Percentiles rank a stretch among this genome's conserved stretches.
phyloP scores from a whole-genome alignment of 768 basidiomycete species.

The Mycena galopus region DNA sequence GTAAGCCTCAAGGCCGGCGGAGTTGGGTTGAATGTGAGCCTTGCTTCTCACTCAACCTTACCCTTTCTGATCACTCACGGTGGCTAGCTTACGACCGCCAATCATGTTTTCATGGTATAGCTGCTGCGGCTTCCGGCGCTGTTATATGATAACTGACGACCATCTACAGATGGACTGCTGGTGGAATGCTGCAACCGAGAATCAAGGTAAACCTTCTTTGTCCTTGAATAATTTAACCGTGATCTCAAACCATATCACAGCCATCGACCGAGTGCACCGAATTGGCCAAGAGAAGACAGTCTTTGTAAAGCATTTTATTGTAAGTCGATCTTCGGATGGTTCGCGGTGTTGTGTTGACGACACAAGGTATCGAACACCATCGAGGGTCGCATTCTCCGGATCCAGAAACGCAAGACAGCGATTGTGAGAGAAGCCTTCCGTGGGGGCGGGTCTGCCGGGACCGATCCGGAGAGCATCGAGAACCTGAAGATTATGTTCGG shows the following conservation, averaged over 20 bases:
- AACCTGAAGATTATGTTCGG: conserved; percentile 88
- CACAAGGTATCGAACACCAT: conserved; percentile 78
- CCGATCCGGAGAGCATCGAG: conserved; percentile 80
- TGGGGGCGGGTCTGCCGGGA: conserved; percentile 59
- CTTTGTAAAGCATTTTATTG: conserved; percentile 88
- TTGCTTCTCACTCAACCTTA: background rate
- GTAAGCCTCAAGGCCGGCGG: conserved; percentile 93
- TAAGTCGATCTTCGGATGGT: conserved; percentile 51
- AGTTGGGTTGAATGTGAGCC: conserved; percentile 85
- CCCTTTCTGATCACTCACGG: conserved; percentile 1
- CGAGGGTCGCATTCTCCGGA: conserved; percentile 82
- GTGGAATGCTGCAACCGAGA: conserved; percentile 91
- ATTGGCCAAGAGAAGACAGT: conserved; percentile 88
- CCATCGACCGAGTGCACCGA: conserved; percentile 88
- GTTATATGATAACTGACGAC: conserved; percentile 21
- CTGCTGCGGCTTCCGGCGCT: conserved; percentile 27
- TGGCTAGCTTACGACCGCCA: conserved; percentile 77
- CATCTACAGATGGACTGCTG: conserved; percentile 86
- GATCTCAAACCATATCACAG: conserved; percentile 48
- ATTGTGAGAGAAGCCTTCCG: conserved; percentile 89
- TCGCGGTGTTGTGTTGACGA: background rate
- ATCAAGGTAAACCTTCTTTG: conserved; percentile 73
- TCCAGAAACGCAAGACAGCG: conserved; percentile 89
- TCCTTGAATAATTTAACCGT: background rate
- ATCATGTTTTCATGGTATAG: conserved; percentile 87